Evolutionary conservation across 2,329 filamentous ascomycete genomes (phyloP), one percentile per base, ranked within the genome.

Genomic region (Lachnum nothofagi): DNA sequence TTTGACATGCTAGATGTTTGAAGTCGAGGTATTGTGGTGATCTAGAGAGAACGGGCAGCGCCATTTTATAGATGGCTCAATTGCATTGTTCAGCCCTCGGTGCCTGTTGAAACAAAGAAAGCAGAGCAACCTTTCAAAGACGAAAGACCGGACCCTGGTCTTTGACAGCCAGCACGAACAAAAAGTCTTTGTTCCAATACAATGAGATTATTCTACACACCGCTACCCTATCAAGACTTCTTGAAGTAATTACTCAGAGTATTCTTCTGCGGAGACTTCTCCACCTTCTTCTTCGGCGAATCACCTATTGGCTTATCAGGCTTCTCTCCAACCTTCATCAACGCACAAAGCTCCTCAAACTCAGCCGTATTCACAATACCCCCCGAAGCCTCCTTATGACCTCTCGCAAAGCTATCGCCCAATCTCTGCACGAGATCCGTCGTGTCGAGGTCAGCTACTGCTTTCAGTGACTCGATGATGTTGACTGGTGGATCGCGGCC

Each of bases 341-440:
- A 60, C 4, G 66, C 66, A 70, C 83, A 78, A 12, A 86, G 64
- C 60, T 85, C 82, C 52, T 85, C 81, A 62, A 86, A 86, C 50
- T 83, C 80, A 1, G 70, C 73, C 9, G 66, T 72, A 0, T 72
- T 72, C 0, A 86, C 77, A 39, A 84, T 80, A 0, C 83, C 83
- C 1, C 83, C 83, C 41, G 78, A 83, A 0, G 82, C 83, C 59
- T 85, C 81, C 51, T 81, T 83, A 54, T 86, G 83, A 0, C 83
- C 83, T 44, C 77, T 72, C 0, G 82, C 83, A 59, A 86, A 86
- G 22, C 74, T 80, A 41, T 81, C 75, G 0, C 83, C 82, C 9
- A 85, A 60, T 12, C 80, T 65, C 46, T 76, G 69, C 3, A 65
- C 59, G 46, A 72, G 52, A 46, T 58, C 58, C 4, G 66, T 71